phyloP scores from a whole-genome alignment of 2,329 filamentous ascomycete species.

The Teratosphaeria gauchensis region DNA sequence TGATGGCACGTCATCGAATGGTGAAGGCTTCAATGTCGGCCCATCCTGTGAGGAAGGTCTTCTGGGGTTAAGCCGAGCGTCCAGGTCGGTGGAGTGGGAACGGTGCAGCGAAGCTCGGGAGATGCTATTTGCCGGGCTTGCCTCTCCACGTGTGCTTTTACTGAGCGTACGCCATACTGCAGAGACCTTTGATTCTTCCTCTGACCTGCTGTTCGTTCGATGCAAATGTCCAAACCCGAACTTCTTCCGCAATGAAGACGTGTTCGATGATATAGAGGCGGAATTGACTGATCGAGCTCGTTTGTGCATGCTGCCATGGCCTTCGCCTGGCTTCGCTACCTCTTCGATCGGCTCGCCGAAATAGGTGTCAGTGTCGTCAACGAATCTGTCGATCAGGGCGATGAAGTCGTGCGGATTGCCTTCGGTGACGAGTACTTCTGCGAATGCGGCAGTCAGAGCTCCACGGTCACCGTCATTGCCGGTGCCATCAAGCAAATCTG shows the following conservation, averaged over 20 bases:
- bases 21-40: constrained; percentile 4
- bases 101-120: constrained; percentile 59
- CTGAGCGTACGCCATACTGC: constrained; percentile 84
- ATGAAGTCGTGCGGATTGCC: constrained; percentile 74
- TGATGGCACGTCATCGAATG: constrained; percentile 4
- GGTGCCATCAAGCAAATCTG: constrained; percentile 79
- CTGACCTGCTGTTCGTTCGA: constrained; percentile 67
- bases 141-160: constrained; percentile 58
- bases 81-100: constrained; percentile 69
- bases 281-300: constrained; percentile 53
- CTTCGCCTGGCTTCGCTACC: constrained; percentile 6
- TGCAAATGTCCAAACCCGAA: constrained; percentile 68
- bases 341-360: constrained; percentile 55
- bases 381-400: constrained; percentile 75
- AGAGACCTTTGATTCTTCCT: constrained; percentile 57
- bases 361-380: constrained; percentile 82
- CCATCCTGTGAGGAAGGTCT: constrained; percentile 49
- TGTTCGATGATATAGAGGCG: constrained; percentile 74
- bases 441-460: constrained; percentile 77
- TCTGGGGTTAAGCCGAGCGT: constrained; percentile 37
- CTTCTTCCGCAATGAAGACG: constrained; percentile 73
- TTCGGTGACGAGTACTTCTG: constrained; percentile 72
- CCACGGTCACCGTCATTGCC: constrained; percentile 86
- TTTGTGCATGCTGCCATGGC: constrained; percentile 25
- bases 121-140: constrained; percentile 51